Conservation (phyloP, 768 basidiomycete genomes). For the Boletus pseudo-olivaceus region DNA sequence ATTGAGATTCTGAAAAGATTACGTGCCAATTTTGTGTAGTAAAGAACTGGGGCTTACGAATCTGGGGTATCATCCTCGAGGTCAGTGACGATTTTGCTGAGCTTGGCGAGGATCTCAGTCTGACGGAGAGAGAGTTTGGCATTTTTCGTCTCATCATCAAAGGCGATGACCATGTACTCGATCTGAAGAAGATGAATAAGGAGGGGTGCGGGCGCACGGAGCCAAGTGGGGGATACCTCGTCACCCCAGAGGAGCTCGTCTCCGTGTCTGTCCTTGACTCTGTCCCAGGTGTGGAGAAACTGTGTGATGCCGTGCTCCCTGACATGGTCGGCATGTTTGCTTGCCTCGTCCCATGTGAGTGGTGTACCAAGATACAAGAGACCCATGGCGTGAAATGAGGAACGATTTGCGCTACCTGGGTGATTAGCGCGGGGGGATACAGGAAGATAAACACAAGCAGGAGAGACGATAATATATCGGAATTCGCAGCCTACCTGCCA, state of each 20-base stretch:
- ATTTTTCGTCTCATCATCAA: constrained; percentile 73
- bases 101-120: constrained; percentile 84
- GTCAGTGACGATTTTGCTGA: constrained; percentile 63
- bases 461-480: background rate
- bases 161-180: constrained; percentile 92
- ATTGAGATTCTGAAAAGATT: constrained; percentile 52
- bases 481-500: background rate
- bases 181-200: constrained; percentile 48
- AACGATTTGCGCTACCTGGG: constrained; percentile 12
- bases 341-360: constrained; percentile 86
- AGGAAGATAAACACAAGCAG: no score
- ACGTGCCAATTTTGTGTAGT: background rate
- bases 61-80: constrained; percentile 51
- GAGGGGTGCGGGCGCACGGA: background rate
- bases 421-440: background rate
- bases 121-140: constrained; percentile 93
- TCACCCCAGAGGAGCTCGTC: constrained; percentile 98
- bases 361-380: constrained; percentile 91
- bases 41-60: constrained; percentile 42
- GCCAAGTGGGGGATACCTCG: constrained; percentile 57
- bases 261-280: constrained; percentile 84
- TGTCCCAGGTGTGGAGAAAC: constrained; percentile 91
- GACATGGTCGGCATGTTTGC: constrained; percentile 84
- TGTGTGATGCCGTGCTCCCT: constrained; percentile 91
- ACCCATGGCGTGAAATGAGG: constrained; percentile 59